These are phyloP conservation scores for Chaetothyriales sp. DNA, from an alignment of 2,329 filamentous ascomycete species.

Conservation along the genomic window DNA sequence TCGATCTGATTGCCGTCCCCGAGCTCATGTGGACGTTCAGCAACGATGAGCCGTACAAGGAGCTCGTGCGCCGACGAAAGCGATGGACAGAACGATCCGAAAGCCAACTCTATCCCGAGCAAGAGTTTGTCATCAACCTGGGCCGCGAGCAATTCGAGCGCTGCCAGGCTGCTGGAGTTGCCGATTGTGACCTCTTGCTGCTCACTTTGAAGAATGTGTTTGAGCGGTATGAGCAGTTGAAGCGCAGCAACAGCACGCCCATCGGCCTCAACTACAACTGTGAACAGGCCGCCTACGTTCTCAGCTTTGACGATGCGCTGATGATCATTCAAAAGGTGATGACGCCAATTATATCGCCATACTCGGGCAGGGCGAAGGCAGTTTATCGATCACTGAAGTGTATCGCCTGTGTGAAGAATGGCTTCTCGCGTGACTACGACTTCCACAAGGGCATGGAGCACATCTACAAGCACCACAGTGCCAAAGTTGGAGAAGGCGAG, in stretches of 20 bases:
- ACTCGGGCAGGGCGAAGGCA: constrained; percentile 6
- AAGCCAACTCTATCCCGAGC: constrained; percentile 10
- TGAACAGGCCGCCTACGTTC: constrained; percentile 15
- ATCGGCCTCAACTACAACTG: constrained; percentile 12
- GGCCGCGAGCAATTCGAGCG: constrained; percentile 11
- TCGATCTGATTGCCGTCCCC: constrained; percentile 2
- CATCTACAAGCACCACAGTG: constrained; percentile 18
- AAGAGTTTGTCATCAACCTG: constrained; percentile 15
- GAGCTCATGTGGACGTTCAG: not conserved
- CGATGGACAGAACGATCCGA: constrained; percentile 1
- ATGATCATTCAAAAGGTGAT: constrained; percentile 19
- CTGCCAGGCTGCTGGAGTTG: constrained; percentile 10
- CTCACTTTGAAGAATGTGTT: constrained; percentile 18
- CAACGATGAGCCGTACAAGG: not conserved
- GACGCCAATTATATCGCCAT: constrained; percentile 6
- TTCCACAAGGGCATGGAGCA: constrained; percentile 19
- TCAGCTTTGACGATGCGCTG: constrained; percentile 21
- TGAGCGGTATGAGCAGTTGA: constrained; percentile 10
- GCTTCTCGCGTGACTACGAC: constrained; percentile 2
- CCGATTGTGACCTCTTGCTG: constrained; percentile 19
- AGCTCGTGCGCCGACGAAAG: not conserved
- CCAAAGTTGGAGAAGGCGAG: constrained; percentile 16
- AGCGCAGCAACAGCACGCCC: constrained; percentile 1
- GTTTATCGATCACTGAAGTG: constrained; percentile 18
- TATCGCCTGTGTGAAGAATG: constrained; percentile 16